A percentile compares a stretch with the other conserved stretches of the same genome.
These are phyloP conservation scores for Melampsora medusae DNA, from an alignment of 1,284 basidiomycete genomes.

Conservation along the genomic window DNA sequence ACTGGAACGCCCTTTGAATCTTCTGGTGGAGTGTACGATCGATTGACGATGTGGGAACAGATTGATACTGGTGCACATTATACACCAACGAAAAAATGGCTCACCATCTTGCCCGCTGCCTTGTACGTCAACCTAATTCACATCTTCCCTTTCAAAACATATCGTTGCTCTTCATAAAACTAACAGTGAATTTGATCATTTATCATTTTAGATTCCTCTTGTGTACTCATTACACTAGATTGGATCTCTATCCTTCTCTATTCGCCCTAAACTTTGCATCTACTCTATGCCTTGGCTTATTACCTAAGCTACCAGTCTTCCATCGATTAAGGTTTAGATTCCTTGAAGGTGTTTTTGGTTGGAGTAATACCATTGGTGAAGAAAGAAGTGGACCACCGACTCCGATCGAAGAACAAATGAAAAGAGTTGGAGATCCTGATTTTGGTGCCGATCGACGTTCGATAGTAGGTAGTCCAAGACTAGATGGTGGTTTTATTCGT, in stretches of 20 bases:
- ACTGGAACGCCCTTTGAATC: constrained; percentile 94
- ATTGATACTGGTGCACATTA: constrained; percentile 98
- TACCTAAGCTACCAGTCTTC: constrained; percentile 93
- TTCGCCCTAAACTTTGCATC: constrained; percentile 89
- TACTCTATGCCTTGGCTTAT: constrained; percentile 73
- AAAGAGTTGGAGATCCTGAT: constrained; percentile 26
- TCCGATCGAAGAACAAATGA: constrained; percentile 43
- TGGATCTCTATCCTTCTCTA: constrained; percentile 81
- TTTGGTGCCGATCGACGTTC: constrained; percentile 12
- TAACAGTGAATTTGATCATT: background rate
- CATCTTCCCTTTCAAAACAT: background rate
- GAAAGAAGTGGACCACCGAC: constrained; percentile 41
- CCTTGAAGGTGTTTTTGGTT: constrained; percentile 24
- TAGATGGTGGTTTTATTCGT: constrained; percentile 15
- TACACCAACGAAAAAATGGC: constrained; percentile 97
- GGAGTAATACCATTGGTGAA: constrained; percentile 34
- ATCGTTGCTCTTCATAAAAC: background rate
- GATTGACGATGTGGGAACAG: constrained; percentile 98
- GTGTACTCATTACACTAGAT: constrained; percentile 88
- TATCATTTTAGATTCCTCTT: constrained; percentile 72
- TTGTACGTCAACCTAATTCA: constrained; percentile 65
- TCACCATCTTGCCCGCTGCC: constrained; percentile 82
- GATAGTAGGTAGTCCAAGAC: constrained; percentile 7
- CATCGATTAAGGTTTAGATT: constrained; percentile 52
- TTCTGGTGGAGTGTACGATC: constrained; percentile 88